A percentile compares a stretch with the other conserved stretches of the same genome.
phyloP scores from a whole-genome alignment of 2,329 filamentous ascomycete species.

The Cladophialophora chaetospira region DNA sequence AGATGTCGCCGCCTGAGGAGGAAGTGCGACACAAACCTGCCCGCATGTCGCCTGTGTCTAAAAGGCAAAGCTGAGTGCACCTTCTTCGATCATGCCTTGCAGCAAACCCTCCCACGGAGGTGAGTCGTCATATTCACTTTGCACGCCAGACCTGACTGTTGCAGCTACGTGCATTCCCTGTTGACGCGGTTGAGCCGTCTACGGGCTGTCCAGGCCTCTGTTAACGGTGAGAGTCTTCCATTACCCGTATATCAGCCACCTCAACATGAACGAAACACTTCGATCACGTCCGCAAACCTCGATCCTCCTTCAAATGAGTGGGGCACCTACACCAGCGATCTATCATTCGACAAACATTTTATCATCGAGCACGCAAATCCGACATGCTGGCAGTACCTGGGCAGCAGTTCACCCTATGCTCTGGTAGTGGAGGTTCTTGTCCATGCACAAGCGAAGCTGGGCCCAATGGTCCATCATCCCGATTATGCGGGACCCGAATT shows the following conservation, averaged over 20 bases:
- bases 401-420: constrained; percentile 33
- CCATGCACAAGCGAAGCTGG: constrained; percentile 32
- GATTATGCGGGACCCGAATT: constrained; percentile 32
- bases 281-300: constrained; percentile 19
- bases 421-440: constrained; percentile 34
- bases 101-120: constrained; percentile 34
- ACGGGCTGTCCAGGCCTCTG: constrained; percentile 30
- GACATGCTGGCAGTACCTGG: constrained; percentile 35
- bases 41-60: constrained; percentile 35
- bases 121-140: constrained; percentile 17
- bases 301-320: constrained; percentile 23
- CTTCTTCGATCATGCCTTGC: constrained; percentile 36
- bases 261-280: constrained; percentile 23
- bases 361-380: constrained; percentile 33
- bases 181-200: constrained; percentile 31
- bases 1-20: constrained; percentile 35
- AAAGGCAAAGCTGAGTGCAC: constrained; percentile 37
- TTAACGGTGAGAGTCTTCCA: constrained; percentile 24
- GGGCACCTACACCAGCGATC: constrained; percentile 30
- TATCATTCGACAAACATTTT: constrained; percentile 36
- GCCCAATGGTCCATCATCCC: constrained; percentile 30
- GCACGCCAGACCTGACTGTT: background rate
- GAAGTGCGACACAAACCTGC: constrained; percentile 36
- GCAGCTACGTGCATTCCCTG: constrained; percentile 34
- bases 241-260: constrained; percentile 11